Percentiles rank a stretch among this genome's conserved stretches.
These are phyloP conservation scores for Neurospora sp. DNA, from an alignment of 2,329 filamentous ascomycete species.

Conservation along the genomic window DNA sequence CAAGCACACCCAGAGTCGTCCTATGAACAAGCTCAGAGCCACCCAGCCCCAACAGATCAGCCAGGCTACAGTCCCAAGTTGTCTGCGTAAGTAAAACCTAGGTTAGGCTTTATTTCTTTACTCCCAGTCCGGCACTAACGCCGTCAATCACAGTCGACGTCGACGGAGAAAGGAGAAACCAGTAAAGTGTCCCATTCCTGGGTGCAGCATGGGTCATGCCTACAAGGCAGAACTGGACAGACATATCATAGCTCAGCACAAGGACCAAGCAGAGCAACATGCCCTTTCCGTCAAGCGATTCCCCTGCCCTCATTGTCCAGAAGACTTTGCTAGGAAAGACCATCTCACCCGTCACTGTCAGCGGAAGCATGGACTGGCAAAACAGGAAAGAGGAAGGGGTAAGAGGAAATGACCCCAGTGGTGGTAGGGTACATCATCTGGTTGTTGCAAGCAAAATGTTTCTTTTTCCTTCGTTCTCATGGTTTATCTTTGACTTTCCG, in stretches of 20 bases:
- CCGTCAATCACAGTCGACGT: not conserved
- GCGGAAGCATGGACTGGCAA: not conserved
- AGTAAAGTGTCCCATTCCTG: not conserved
- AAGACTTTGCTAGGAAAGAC: not conserved
- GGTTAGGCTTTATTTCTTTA: not conserved
- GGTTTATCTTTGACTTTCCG: not conserved
- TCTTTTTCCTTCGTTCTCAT: not conserved
- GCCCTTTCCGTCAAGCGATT: not conserved
- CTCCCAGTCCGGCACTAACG: not conserved
- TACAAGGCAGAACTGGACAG: not conserved
- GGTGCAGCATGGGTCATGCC: not conserved
- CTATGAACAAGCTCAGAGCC: not conserved
- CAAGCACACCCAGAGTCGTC: not conserved
- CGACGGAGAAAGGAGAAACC: not conserved
- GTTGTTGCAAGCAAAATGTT: not conserved
- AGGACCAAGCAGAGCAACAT: not conserved
- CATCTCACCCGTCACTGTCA: not conserved
- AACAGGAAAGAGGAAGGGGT: not conserved
- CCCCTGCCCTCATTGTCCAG: not conserved
- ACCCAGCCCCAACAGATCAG: not conserved
- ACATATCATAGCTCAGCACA: constrained; percentile 3
- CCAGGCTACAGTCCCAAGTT: not conserved
- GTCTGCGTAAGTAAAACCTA: not conserved
- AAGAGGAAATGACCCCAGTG: not conserved
- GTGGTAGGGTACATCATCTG: not conserved